Evolutionary conservation across 768 basidiomycete species (phyloP), one percentile per base, ranked within the genome.

Genomic region (Epithele typhae): DNA sequence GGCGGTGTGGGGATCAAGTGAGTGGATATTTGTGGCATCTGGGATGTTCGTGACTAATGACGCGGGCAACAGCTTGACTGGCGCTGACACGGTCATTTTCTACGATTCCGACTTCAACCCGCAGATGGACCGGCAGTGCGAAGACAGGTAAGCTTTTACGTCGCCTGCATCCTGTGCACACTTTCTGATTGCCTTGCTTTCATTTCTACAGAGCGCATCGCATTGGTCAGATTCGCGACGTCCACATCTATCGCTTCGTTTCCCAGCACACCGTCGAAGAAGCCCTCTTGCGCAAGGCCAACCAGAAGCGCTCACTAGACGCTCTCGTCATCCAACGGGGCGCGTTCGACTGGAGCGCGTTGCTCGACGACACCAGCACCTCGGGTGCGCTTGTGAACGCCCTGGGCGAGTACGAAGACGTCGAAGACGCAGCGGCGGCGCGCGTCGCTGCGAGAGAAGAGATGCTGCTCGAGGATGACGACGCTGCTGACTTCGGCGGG

Each of bases 21-120:
- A 49, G 84, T 68, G n/a, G n/a, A n/a, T n/a, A n/a, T n/a, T n/a
- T n/a, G n/a, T n/a, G n/a, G n/a, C n/a, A n/a, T n/a, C n/a, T n/a
- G n/a, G n/a, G n/a, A n/a, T n/a, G n/a, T n/a, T n/a, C n/a, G n/a
- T n/a, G n/a, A n/a, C n/a, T n/a, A n/a, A n/a, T n/a, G n/a, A n/a
- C n/a, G 27, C 27, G 27, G 8, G 7, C 8, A 14, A 36, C n/a
- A 84, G 91, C 64, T 61, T 88, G 52, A 87, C 85, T 5, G 88
- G 88, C 15, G 92, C 92, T 17, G 92, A 95, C 60, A 97, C 96
- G 0, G 95, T 99, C 58, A 80, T 99, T 45, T 94, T 99, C 65
- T 98, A 95, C 60, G 95, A 97, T 61, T 91, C 90, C 50, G 93
- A 96, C 64, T 96, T 95, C 73, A 92, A 92, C 58, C 94, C 94